Evolutionary conservation across 2,329 filamentous ascomycete genomes (phyloP).

Genomic region (Alternaria angustiovoidea): DNA sequence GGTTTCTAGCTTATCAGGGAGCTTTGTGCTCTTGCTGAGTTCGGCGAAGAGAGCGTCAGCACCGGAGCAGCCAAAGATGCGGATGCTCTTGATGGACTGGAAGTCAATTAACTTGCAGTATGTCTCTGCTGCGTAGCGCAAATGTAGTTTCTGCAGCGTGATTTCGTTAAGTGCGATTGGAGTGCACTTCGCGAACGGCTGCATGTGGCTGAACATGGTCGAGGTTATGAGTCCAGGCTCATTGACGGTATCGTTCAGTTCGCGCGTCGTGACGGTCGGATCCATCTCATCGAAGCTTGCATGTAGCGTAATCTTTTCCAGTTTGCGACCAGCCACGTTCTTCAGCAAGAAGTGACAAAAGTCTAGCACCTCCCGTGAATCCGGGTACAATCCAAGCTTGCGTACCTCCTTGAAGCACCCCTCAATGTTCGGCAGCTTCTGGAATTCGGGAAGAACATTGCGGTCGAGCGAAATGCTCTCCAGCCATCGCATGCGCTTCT

Average conservation of each 20-base stretch:
- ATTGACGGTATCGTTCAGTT: constrained; percentile 58
- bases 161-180: constrained; percentile 56
- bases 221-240: constrained; percentile 57
- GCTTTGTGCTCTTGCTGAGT: constrained; percentile 54
- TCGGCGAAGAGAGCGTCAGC: constrained; percentile 58
- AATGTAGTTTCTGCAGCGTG: constrained; percentile 55
- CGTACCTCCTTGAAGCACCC: constrained; percentile 52
- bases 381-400: constrained; percentile 59
- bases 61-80: constrained; percentile 56
- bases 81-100: constrained; percentile 52
- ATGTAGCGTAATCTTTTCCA: constrained; percentile 59
- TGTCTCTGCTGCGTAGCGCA: constrained; percentile 58
- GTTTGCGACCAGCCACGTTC: constrained; percentile 45
- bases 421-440: constrained; percentile 53
- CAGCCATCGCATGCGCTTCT: constrained; percentile 59
- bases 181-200: constrained; percentile 57
- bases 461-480: constrained; percentile 58
- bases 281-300: constrained; percentile 55
- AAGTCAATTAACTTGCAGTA: constrained; percentile 60
- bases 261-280: constrained; percentile 45
- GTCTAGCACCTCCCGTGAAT: constrained; percentile 55
- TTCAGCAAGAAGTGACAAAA: constrained; percentile 55
- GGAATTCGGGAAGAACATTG: constrained; percentile 52
- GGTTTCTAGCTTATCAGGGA: constrained; percentile 56
- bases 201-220: constrained; percentile 57